A percentile compares a stretch with the other conserved stretches of the same genome.
Evolutionary conservation across 1,284 basidiomycete genomes (phyloP).

Genomic region (Grifola frondosa): DNA sequence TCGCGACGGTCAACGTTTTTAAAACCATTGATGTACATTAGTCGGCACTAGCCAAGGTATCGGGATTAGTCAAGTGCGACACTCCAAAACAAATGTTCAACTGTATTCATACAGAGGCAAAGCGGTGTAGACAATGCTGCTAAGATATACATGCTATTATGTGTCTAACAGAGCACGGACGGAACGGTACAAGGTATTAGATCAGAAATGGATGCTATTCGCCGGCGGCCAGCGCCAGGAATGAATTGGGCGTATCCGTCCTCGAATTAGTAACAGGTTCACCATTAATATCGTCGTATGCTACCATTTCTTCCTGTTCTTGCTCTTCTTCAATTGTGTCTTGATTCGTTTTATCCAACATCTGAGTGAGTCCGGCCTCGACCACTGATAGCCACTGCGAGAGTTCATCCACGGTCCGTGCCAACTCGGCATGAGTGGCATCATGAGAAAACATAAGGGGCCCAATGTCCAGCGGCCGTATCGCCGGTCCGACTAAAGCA

Average conservation of each 20-base stretch:
- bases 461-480: constrained; percentile 70
- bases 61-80: too few species aligned
- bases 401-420: constrained; percentile 77
- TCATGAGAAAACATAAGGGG: constrained; percentile 60
- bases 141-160: constrained; percentile 17
- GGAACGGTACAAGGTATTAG: constrained; percentile 5
- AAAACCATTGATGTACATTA: too few species aligned
- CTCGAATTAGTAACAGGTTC: constrained; percentile 7
- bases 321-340: constrained; percentile 62
- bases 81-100: too few species aligned
- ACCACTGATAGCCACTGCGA: constrained; percentile 79
- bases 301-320: constrained; percentile 32
- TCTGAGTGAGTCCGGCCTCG: constrained; percentile 64
- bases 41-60: too few species aligned
- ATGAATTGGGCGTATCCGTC: constrained; percentile 9
- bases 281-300: constrained; percentile 13
- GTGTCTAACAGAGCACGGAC: constrained; percentile 17
- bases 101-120: too few species aligned
- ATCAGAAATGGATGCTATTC: constrained; percentile 9
- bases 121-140: constrained; percentile 3
- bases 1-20: too few species aligned
- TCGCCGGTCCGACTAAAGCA: constrained; percentile 38
- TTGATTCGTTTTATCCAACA: constrained; percentile 52
- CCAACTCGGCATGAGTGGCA: constrained; percentile 70
- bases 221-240: constrained; percentile 15